Evolutionary conservation across 2,329 filamentous ascomycete genomes (phyloP).

Genomic region (Epicoccum nigrum): DNA sequence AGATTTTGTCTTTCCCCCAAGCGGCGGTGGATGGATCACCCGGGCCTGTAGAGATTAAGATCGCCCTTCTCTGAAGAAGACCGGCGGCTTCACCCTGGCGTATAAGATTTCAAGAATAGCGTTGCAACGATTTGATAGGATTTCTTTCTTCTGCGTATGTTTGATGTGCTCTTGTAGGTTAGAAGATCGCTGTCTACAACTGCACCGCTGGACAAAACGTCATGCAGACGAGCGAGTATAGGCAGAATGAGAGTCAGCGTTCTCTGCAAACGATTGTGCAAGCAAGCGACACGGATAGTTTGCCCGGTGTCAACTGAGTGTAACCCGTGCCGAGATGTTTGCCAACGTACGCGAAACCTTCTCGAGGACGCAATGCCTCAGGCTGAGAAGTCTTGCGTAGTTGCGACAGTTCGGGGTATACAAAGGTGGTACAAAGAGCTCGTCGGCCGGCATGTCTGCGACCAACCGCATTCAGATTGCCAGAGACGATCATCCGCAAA

Average conservation of each 20-base stretch:
- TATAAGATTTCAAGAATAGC: neutral
- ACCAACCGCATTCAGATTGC: conserved; percentile 6
- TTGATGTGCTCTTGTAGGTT: too few species aligned
- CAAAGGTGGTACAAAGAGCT: conserved; percentile 2
- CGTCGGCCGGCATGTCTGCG: neutral
- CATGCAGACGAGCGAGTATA: too few species aligned
- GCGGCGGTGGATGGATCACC: neutral
- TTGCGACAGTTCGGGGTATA: neutral
- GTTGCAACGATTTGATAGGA: too few species aligned
- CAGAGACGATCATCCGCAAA: conserved; percentile 10
- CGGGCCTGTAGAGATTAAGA: conserved; percentile 1
- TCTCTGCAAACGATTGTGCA: neutral
- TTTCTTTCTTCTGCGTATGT: too few species aligned
- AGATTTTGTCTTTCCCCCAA: neutral
- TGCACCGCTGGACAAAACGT: too few species aligned
- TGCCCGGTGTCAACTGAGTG: neutral
- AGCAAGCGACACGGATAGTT: neutral
- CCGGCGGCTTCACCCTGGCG: too few species aligned
- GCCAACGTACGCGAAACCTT: conserved; percentile 11
- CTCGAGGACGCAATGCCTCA: conserved; percentile 8
- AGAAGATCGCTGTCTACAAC: too few species aligned
- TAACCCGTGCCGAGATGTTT: conserved; percentile 7
- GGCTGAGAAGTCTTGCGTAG: neutral
- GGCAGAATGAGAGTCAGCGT: neutral
- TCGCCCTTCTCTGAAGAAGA: neutral